Conservation (phyloP, 2,329 filamentous ascomycete species). For the Aspergillus bombycis region DNA sequence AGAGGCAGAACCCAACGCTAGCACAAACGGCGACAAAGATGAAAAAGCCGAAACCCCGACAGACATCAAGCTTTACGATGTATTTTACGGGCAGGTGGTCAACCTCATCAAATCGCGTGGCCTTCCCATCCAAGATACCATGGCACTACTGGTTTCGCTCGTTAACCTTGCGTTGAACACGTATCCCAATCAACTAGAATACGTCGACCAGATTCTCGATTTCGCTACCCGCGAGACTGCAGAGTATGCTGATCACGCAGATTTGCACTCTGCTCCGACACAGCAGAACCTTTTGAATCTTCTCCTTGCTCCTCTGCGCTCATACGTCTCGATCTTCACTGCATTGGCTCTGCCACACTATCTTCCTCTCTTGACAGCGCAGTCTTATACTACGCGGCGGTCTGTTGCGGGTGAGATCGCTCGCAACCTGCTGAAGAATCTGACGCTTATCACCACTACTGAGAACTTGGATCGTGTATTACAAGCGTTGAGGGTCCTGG, state of each 20-base stretch:
- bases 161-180: constrained; percentile 94
- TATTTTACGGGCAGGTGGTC: constrained; percentile 95
- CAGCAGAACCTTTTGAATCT: constrained; percentile 89
- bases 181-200: constrained; percentile 89
- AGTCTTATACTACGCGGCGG: constrained; percentile 88
- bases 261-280: constrained; percentile 82
- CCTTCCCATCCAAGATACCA: constrained; percentile 90
- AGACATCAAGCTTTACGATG: constrained; percentile 89
- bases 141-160: constrained; percentile 89
- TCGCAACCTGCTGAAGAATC: constrained; percentile 77
- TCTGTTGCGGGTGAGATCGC: constrained; percentile 89
- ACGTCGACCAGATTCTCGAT: constrained; percentile 89
- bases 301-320: constrained; percentile 85
- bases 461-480: constrained; percentile 86
- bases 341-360: constrained; percentile 90
- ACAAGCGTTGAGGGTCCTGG: constrained; percentile 84
- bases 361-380: constrained; percentile 83
- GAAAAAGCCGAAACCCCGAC: constrained; percentile 49
- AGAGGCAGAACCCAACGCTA: constrained; percentile 36
- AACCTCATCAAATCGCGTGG: constrained; percentile 89
- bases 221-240: constrained; percentile 85
- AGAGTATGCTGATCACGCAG: constrained; percentile 91
- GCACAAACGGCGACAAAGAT: constrained; percentile 32
- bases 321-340: constrained; percentile 95
- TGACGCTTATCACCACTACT: constrained; percentile 75